phyloP scores from a whole-genome alignment of 805 yeast genomes.

The Zygosaccharomyces pseudorouxii region DNA sequence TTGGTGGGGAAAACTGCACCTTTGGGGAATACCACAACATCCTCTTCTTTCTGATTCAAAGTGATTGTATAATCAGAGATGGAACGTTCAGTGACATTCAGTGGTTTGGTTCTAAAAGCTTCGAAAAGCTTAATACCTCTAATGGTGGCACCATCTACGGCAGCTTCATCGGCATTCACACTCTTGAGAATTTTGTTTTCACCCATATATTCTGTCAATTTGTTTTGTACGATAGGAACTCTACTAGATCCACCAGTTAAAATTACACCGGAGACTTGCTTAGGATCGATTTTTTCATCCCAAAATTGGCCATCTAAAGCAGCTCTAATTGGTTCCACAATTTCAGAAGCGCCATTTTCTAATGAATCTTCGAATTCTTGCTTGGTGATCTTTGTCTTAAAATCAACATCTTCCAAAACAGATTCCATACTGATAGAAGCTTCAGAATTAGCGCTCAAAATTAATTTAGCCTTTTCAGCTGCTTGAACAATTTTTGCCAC shows the following conservation, averaged over 20 bases:
- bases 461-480: conserved; percentile 83
- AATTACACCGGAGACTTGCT: conserved; percentile 59
- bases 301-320: conserved; percentile 42
- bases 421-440: conserved; percentile 75
- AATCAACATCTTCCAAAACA: conserved; percentile 67
- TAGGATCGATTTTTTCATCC: conserved; percentile 25
- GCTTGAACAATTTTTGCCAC: conserved; percentile 68
- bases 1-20: conserved; percentile 41
- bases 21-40: conserved; percentile 41
- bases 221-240: conserved; percentile 78
- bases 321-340: conserved; percentile 50
- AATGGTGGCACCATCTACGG: conserved; percentile 83
- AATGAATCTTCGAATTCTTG: conserved; percentile 67
- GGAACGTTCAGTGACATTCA: conserved; percentile 54
- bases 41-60: conserved; percentile 28
- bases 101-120: conserved; percentile 54
- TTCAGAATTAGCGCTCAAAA: conserved; percentile 84
- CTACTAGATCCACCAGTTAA: conserved; percentile 89
- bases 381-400: conserved; percentile 61
- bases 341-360: conserved; percentile 40
- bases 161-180: conserved; percentile 94
- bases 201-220: conserved; percentile 50
- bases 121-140: conserved; percentile 74
- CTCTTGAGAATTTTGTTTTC: conserved; percentile 65
- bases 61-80: conserved; percentile 44